A percentile compares a stretch with the other conserved stretches of the same genome.
Evolutionary conservation across 176 grass and related monocot genomes (phyloP).

Genomic region (Oryza australiensis): DNA sequence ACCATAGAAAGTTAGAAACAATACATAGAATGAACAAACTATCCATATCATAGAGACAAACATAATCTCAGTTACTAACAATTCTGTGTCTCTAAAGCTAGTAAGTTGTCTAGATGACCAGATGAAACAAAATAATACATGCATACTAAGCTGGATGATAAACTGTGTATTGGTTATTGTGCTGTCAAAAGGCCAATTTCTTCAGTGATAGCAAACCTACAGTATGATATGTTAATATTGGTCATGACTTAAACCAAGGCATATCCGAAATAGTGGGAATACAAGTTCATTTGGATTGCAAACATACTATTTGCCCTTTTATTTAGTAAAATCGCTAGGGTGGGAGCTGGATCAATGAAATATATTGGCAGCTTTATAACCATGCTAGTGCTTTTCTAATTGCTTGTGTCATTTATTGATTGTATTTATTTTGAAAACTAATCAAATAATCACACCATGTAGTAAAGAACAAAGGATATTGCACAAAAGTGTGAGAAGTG

Average conservation of each 20-base stretch:
- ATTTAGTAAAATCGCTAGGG: neutral
- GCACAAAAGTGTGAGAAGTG: neutral
- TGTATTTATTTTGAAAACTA: neutral
- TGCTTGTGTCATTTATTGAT: neutral
- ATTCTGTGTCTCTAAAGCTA: neutral
- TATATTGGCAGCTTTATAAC: neutral
- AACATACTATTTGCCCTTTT: neutral
- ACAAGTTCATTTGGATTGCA: neutral
- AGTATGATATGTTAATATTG: neutral
- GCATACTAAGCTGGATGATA: neutral
- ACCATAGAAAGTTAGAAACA: conserved; percentile 8
- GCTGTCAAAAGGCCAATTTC: neutral
- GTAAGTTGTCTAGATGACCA: conserved; percentile 12
- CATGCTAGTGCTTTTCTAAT: neutral
- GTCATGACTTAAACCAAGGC: neutral
- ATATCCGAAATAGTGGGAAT: neutral
- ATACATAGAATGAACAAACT: neutral
- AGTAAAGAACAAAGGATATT: neutral
- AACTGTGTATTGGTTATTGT: neutral
- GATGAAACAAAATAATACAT: neutral
- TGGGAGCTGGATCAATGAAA: neutral
- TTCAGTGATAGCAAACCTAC: neutral
- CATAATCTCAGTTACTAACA: neutral
- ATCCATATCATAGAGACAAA: neutral
- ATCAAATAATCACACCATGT: neutral